Conservation (phyloP, 805 yeast genomes). For the Diddensiella caesifluorescens region DNA sequence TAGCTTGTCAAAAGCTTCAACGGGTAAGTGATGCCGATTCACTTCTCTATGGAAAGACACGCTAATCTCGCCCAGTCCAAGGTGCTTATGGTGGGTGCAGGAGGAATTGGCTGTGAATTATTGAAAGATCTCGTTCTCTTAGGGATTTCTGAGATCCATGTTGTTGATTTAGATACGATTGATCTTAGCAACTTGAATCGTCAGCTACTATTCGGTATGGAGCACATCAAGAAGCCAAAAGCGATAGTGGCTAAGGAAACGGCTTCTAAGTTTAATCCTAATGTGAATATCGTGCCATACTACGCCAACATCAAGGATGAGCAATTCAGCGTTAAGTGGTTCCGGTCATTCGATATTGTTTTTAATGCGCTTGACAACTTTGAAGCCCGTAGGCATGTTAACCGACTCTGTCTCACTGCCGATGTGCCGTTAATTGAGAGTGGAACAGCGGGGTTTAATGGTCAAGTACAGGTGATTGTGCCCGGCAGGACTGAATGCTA, state of each 20-base stretch:
- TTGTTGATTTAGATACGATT: constrained; percentile 93
- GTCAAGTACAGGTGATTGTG: constrained; percentile 88
- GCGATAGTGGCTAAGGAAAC: constrained; percentile 80
- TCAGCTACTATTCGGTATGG: constrained; percentile 83
- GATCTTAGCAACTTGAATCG: constrained; percentile 89
- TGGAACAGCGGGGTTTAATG: constrained; percentile 93
- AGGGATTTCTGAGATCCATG: constrained; percentile 81
- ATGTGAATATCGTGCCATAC: constrained; percentile 68
- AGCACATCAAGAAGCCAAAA: constrained; percentile 86
- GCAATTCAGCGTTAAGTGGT: constrained; percentile 72
- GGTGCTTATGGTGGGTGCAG: constrained; percentile 87
- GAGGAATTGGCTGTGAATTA: constrained; percentile 94
- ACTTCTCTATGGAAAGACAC: too few relatives aligned
- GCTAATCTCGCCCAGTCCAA: constrained; percentile 23
- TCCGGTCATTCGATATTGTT: constrained; percentile 65
- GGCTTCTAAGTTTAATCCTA: constrained; percentile 63
- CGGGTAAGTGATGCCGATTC: constrained; percentile 1
- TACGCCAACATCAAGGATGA: constrained; percentile 86
- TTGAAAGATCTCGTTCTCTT: constrained; percentile 71
- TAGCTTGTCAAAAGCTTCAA: not conserved
- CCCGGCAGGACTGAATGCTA: constrained; percentile 86
- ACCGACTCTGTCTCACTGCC: constrained; percentile 70
- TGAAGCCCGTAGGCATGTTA: constrained; percentile 88
- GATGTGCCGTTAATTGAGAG: constrained; percentile 79
- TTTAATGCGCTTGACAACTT: constrained; percentile 93